Conservation (phyloP, 495 filamentous ascomycete species). For the Neurospora sp. region DNA sequence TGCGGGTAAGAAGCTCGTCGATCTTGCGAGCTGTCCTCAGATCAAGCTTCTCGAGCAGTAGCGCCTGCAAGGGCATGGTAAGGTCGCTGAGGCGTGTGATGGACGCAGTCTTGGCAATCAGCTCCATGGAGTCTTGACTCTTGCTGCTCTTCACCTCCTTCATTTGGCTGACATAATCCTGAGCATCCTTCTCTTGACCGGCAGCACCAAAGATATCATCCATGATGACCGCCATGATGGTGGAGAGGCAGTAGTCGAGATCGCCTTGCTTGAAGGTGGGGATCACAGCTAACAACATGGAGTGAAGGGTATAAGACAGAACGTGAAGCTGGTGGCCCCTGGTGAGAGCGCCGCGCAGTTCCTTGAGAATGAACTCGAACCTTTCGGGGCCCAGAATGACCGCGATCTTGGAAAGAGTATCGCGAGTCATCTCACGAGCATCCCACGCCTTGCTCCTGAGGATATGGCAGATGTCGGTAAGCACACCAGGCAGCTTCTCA, state of each 20-base stretch:
- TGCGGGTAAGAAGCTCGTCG: constrained; percentile 78
- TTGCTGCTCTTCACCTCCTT: constrained; percentile 97
- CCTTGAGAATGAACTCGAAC: constrained; percentile 87
- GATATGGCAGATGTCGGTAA: constrained; percentile 88
- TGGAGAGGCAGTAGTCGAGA: constrained; percentile 74
- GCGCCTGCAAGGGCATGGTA: constrained; percentile 60
- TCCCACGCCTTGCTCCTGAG: constrained; percentile 82
- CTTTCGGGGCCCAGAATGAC: constrained; percentile 68
- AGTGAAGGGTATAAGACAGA: constrained; percentile 88
- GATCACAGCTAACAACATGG: constrained; percentile 67
- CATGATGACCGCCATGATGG: constrained; percentile 79
- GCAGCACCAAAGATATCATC: constrained; percentile 94
- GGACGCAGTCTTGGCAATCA: constrained; percentile 72
- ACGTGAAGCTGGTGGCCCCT: constrained; percentile 91
- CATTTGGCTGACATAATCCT: constrained; percentile 90
- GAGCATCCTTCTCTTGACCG: constrained; percentile 96
- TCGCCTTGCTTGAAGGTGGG: constrained; percentile 71
- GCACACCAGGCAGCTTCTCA: constrained; percentile 63
- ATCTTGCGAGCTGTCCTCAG: constrained; percentile 72
- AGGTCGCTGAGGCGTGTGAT: constrained; percentile 63
- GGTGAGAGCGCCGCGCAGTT: constrained; percentile 70
- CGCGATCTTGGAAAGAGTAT: constrained; percentile 75
- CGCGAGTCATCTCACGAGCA: constrained; percentile 78
- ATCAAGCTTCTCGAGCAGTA: constrained; percentile 75
- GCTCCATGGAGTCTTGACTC: constrained; percentile 94